Conservation (phyloP, 768 basidiomycete genomes). For the Chalciporus chontae region DNA sequence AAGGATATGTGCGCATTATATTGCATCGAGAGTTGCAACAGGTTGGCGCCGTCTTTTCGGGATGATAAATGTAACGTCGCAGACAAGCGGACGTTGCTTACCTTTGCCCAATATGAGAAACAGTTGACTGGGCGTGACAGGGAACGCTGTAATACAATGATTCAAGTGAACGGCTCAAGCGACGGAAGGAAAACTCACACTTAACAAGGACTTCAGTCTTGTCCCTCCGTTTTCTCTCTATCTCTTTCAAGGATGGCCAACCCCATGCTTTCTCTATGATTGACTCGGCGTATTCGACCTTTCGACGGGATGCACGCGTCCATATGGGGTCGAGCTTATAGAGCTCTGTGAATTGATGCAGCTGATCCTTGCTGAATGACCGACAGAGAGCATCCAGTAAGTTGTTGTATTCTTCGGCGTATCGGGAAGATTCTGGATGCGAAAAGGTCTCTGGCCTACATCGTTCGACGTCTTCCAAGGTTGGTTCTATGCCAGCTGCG, state of each 20-base stretch:
- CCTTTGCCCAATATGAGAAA: slow-evolving; percentile 75
- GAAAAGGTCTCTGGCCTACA: slow-evolving; percentile 44
- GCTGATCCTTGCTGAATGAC: slow-evolving; percentile 62
- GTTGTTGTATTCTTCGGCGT: slow-evolving; percentile 50
- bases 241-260: slow-evolving; percentile 58
- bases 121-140: slow-evolving; percentile 54
- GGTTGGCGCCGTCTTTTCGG: slow-evolving; percentile 56
- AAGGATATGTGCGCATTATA: slow-evolving; percentile 64
- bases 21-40: slow-evolving; percentile 54
- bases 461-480: slow-evolving; percentile 60
- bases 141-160: slow-evolving; percentile 42
- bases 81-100: slow-evolving; percentile 19
- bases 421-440: slow-evolving; percentile 40
- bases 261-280: slow-evolving; percentile 67
- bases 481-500: slow-evolving; percentile 43
- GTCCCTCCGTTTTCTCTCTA: slow-evolving; percentile 48
- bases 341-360: slow-evolving; percentile 49
- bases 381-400: slow-evolving; percentile 51
- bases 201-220: slow-evolving; percentile 44
- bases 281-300: slow-evolving; percentile 40
- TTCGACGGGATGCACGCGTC: slow-evolving; percentile 34
- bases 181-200: slow-evolving; percentile 36
- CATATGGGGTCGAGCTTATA: slow-evolving; percentile 41
- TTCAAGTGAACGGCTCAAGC: not conserved
- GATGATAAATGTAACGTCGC: slow-evolving; percentile 8